phyloP scores from a whole-genome alignment of 805 yeast genomes.

The Pichia kluyveri region DNA sequence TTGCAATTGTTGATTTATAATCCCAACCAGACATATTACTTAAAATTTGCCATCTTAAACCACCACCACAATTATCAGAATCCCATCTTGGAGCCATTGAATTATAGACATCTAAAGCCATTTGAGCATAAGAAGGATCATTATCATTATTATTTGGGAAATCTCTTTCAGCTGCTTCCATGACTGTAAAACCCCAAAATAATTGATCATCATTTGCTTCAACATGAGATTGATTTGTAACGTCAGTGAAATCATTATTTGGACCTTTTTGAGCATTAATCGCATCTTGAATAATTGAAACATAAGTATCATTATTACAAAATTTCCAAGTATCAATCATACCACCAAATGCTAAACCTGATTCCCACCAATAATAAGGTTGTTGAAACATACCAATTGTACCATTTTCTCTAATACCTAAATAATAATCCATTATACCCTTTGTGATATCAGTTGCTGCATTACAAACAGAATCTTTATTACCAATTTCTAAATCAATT shows the following conservation, averaged over 20 bases:
- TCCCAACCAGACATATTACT: slow-evolving; percentile 90
- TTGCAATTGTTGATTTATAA: slow-evolving; percentile 83
- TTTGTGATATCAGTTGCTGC: slow-evolving; percentile 55
- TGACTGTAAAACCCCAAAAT: slow-evolving; percentile 80
- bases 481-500: slow-evolving; percentile 8
- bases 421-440: slow-evolving; percentile 77
- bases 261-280: slow-evolving; percentile 60
- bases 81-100: slow-evolving; percentile 93
- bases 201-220: slow-evolving; percentile 93
- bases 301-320: slow-evolving; percentile 59
- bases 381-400: slow-evolving; percentile 59
- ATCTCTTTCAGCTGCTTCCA: slow-evolving; percentile 77
- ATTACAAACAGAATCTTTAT: slow-evolving; percentile 22
- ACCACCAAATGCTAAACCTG: slow-evolving; percentile 66
- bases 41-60: slow-evolving; percentile 93
- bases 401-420: slow-evolving; percentile 54
- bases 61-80: slow-evolving; percentile 74
- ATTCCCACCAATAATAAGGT: slow-evolving; percentile 91
- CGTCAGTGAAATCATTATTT: slow-evolving; percentile 55
- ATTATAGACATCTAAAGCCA: slow-evolving; percentile 85
- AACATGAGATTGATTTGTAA: slow-evolving; percentile 67
- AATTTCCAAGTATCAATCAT: slow-evolving; percentile 64
- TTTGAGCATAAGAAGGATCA: slow-evolving; percentile 67
- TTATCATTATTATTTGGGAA: slow-evolving; percentile 52
- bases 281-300: slow-evolving; percentile 46